Base-by-base conservation (phyloP, 192 early-diverging fungal genomes). In the Backusella tuberculispora region DNA sequence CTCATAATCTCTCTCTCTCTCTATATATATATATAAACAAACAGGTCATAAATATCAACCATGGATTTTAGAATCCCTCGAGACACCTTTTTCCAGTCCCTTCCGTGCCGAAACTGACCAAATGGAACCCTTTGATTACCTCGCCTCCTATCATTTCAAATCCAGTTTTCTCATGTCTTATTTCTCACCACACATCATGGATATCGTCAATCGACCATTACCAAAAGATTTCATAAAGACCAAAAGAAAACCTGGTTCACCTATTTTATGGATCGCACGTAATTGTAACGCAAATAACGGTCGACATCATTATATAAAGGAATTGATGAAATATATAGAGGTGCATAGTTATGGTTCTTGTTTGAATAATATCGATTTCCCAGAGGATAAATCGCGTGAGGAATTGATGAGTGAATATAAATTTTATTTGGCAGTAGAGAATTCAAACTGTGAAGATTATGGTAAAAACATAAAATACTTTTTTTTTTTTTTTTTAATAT, bases 381-480 rank as follows among this genome's bases (percentile, higher is more conserved):
- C 74, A 8, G 17, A 44, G 8, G 65, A 69, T 10, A 44, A 15
- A 10, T 67, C 74, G 3, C 7, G 74, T 12, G 17, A 13, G 10
- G 63, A 75, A 0, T 42, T 75, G 7, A 75, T 75, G 66, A n/a
- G 66, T 43, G 74, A 75, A 43, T 69, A 75, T 37, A 75, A 75
- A 45, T 75, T 75, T 56, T 75, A 75, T 47, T 37, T 75, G 4
- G 38, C 74, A 3, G 43, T 75, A 14, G 74, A 75, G 37, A 75
- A 75, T 43, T 66, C 74, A 2, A 75, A 75, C 26, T 75, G 74
- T 42, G 74, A 75, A 29, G 48, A 69, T 10, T 75, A 75, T 75
- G 74, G 74, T 75, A 75, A 68, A 34, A 60, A 64, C 24, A 65
- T 1, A 14, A 1, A 14, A n/a, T n/a, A n/a, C n/a, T n/a, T n/a